phyloP scores from a whole-genome alignment of 2,329 filamentous ascomycete species.

The Emmonsiellopsis sp. region DNA sequence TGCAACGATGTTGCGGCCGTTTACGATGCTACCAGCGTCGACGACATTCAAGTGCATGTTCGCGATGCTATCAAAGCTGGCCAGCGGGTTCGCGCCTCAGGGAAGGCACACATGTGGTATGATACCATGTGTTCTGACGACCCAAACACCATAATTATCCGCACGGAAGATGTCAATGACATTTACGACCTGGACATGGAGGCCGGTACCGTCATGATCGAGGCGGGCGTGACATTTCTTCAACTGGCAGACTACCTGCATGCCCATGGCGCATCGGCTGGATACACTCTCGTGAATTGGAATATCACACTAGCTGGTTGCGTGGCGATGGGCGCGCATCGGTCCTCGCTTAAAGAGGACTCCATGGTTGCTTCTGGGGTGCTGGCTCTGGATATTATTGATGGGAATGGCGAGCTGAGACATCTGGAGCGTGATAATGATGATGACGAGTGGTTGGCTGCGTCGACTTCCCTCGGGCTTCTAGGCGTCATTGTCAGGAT shows the following conservation, averaged over 20 bases:
- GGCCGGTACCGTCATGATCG: slow-evolving; percentile 40
- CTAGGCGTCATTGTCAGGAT: slow-evolving; percentile 41
- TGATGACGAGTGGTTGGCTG: slow-evolving; percentile 44
- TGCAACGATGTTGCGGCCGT: slow-evolving; percentile 40
- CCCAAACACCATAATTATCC: slow-evolving; percentile 35
- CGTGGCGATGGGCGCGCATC: slow-evolving; percentile 46
- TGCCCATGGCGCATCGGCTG: slow-evolving; percentile 37
- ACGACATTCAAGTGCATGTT: slow-evolving; percentile 37
- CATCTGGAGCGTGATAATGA: slow-evolving; percentile 34
- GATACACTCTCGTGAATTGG: slow-evolving; percentile 47
- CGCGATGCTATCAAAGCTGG: slow-evolving; percentile 31
- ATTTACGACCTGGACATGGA: slow-evolving; percentile 40
- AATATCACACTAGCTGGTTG: slow-evolving; percentile 45
- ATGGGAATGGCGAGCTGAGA: slow-evolving; percentile 38
- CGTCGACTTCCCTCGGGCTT: slow-evolving; percentile 43
- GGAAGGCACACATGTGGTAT: slow-evolving; percentile 47
- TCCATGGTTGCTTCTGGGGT: slow-evolving; percentile 45
- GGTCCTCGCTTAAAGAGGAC: slow-evolving; percentile 40
- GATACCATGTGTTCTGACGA: slow-evolving; percentile 47
- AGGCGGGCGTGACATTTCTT: slow-evolving; percentile 45
- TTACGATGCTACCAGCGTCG: slow-evolving; percentile 37
- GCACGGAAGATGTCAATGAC: slow-evolving; percentile 7
- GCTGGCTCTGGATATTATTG: slow-evolving; percentile 41
- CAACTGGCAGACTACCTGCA: slow-evolving; percentile 43
- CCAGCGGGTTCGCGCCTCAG: slow-evolving; percentile 39